Base-by-base conservation (phyloP, 2,329 filamentous ascomycete genomes). In the Ophiocordyceps camponoti-rufipedis region DNA sequence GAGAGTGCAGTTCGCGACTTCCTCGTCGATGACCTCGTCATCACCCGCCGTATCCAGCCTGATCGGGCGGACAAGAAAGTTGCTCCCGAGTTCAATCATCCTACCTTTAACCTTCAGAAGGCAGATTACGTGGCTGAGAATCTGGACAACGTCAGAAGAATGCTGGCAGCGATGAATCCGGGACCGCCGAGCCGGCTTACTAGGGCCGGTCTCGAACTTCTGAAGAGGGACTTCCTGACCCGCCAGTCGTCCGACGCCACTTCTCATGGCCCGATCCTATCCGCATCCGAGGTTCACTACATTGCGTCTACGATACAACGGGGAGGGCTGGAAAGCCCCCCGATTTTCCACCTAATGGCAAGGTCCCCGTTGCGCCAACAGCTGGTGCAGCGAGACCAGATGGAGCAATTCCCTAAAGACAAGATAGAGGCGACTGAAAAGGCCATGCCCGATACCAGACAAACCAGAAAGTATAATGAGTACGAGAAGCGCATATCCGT, bases 401-500 rank as follows among this genome's bases (percentile, higher is more conserved):
- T 61, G 48, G 60, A 53, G 46, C 59, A 46, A 50, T 57, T 49
- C 6, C 48, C 50, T 16, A 54, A 56, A 14, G 47, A 40, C 8
- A 55, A 55, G 19, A 43, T 48, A 2, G 52, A 56, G 18, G 16
- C 2, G 16, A 11, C 8, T 11, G 35, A 39, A 11, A 39, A 16
- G 10, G 16, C n/a, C 7, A 19, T 16, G 35, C 2, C n/a, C 6
- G 35, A 39, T 10, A 16, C n/a, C 16, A n/a, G 35, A 11, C 35
- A 39, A 39, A 49, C 57, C 23, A 23, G 5, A 40, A 77, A 69
- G 40, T 78, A 74, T 53, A 87, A 82, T 47, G 71, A 79, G 44
- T 80, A 94, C 51, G 91, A 96, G 61, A 85, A 85, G 60, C 82
- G 80, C 53, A 71, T 98, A 8, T 67, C 94, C 42, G 74, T 76